Conservation (phyloP, 352 stramenopile species). For the Pythium guiyangense region DNA sequence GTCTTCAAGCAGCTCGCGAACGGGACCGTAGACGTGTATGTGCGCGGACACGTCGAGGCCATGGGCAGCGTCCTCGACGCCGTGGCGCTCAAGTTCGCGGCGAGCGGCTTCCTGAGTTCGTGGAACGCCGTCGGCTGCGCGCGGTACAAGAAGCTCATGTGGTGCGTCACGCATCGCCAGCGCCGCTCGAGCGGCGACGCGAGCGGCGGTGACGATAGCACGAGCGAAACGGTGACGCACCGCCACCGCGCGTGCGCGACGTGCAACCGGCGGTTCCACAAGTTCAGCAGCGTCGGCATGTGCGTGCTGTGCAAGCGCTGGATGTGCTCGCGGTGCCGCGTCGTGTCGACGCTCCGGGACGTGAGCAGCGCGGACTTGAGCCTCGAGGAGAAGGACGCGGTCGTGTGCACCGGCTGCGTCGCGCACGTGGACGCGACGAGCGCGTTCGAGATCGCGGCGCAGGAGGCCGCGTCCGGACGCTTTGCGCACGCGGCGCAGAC, state of each 20-base stretch:
- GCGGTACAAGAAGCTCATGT: too few relatives aligned
- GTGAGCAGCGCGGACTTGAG: too few relatives aligned
- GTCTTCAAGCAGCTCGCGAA: conserved; percentile 11
- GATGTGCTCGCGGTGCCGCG: conserved; percentile 35
- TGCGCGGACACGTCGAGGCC: conserved; percentile 9
- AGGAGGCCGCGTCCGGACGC: not conserved
- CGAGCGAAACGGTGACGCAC: not conserved
- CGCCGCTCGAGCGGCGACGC: conserved; percentile 4
- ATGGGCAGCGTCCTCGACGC: conserved; percentile 18
- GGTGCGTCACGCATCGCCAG: conserved; percentile 36
- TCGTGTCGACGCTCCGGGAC: conserved; percentile 30
- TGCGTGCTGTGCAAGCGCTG: conserved; percentile 28
- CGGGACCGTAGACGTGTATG: conserved; percentile 13
- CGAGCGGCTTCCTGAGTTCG: conserved; percentile 36
- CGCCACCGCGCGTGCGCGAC: not conserved
- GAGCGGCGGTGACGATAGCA: not conserved
- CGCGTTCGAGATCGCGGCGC: too few relatives aligned
- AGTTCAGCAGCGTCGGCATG: conserved; percentile 23
- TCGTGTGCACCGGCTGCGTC: too few relatives aligned
- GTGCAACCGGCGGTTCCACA: conserved; percentile 27
- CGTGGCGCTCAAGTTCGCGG: conserved; percentile 32
- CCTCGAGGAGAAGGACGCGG: too few relatives aligned
- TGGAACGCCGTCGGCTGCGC: conserved; percentile 47
- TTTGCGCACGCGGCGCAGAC: too few relatives aligned
- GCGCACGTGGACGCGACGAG: too few relatives aligned